phyloP scores from a whole-genome alignment of 768 basidiomycete species.

The Lentinula aciculospora region DNA sequence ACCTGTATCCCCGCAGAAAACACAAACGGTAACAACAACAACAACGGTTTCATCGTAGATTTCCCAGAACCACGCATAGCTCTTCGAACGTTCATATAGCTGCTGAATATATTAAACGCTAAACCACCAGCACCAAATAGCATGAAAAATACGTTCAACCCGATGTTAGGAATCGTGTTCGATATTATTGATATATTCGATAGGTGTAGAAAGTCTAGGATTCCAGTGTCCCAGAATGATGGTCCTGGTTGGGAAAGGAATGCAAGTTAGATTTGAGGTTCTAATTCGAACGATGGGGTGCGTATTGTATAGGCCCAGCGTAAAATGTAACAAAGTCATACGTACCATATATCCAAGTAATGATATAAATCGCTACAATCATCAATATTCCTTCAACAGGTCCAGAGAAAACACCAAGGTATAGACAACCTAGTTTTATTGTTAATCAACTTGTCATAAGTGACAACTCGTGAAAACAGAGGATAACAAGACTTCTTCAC shows the following conservation, averaged over 20 bases:
- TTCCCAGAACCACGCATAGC: conserved; percentile 38
- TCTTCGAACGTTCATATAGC: conserved; percentile 80
- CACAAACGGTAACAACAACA: conserved; percentile 77
- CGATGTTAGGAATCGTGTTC: not conserved
- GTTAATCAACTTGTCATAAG: not conserved
- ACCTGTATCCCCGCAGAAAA: conserved; percentile 67
- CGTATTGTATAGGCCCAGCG: not conserved
- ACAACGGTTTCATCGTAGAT: conserved; percentile 49
- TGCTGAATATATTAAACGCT: conserved; percentile 73
- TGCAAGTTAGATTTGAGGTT: not conserved
- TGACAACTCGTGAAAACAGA: not conserved
- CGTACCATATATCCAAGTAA: conserved; percentile 74
- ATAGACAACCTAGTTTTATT: conserved; percentile 63
- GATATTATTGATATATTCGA: not conserved
- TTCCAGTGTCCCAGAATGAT: not conserved
- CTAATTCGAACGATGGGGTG: too few relatives aligned
- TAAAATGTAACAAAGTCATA: not conserved
- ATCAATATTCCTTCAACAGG: conserved; percentile 95
- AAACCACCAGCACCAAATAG: conserved; percentile 65
- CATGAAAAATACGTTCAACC: conserved; percentile 15
- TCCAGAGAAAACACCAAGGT: conserved; percentile 89
- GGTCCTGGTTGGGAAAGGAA: not conserved
- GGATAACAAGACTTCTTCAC: conserved; percentile 24
- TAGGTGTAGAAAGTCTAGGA: not conserved
- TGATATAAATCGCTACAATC: conserved; percentile 67